Percentiles rank a stretch among this genome's conserved stretches.
Evolutionary conservation across 352 stramenopile species (phyloP).

Genomic region (Plasmopara viticola): DNA sequence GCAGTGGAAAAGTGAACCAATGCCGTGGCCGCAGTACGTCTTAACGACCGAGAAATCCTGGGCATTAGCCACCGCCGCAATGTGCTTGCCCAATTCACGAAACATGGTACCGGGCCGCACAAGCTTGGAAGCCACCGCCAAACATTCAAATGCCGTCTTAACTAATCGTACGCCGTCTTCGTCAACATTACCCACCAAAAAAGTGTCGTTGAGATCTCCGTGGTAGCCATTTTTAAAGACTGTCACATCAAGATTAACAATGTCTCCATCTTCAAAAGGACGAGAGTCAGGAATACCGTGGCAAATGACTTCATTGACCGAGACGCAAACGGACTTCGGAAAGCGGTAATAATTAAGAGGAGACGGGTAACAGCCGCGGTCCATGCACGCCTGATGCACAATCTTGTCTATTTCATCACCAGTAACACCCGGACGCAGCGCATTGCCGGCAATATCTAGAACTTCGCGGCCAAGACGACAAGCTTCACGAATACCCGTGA

Average conservation of each 20-base stretch:
- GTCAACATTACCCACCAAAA: constrained; percentile 95
- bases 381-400: too few relatives aligned
- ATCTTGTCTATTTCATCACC: too few relatives aligned
- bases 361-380: constrained; percentile 97
- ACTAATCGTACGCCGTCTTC: constrained; percentile 89
- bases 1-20: constrained; percentile 96
- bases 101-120: constrained; percentile 95
- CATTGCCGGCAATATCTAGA: too few relatives aligned
- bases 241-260: constrained; percentile 98
- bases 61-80: constrained; percentile 81
- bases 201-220: constrained; percentile 98
- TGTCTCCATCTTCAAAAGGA: constrained; percentile 93
- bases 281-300: constrained; percentile 97
- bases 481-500: too few relatives aligned
- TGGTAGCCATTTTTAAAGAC: constrained; percentile 97
- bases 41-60: constrained; percentile 92
- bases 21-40: constrained; percentile 98
- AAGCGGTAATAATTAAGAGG: constrained; percentile 98
- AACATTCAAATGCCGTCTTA: constrained; percentile 92
- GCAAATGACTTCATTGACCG: constrained; percentile 95
- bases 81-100: constrained; percentile 92
- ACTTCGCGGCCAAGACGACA: too few relatives aligned
- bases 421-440: too few relatives aligned
- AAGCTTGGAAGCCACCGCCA: constrained; percentile 77
- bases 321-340: constrained; percentile 89